Conservation (phyloP, 1,284 basidiomycete species). For the Testicularia cyperi region DNA sequence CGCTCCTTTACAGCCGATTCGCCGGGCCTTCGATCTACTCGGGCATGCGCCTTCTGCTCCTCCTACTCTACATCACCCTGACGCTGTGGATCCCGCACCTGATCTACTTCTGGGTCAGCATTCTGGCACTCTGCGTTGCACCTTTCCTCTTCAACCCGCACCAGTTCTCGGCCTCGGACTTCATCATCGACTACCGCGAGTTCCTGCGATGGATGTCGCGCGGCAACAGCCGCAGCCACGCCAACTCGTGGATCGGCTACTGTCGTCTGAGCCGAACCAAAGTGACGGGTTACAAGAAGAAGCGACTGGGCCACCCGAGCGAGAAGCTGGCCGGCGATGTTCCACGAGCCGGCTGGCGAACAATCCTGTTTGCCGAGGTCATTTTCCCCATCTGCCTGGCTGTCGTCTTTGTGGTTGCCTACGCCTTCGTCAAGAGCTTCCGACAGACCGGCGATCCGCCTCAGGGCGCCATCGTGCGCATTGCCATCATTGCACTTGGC, state of each 20-base stretch:
- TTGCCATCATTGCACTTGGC: conserved; percentile 87
- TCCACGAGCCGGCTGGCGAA: conserved; percentile 58
- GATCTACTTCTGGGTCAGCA: conserved; percentile 60
- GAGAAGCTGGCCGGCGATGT: conserved; percentile 59
- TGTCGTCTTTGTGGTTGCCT: conserved; percentile 58
- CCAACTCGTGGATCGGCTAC: conserved; percentile 61
- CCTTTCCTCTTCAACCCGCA: conserved; percentile 61
- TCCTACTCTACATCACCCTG: conserved; percentile 59
- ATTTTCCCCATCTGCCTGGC: conserved; percentile 54
- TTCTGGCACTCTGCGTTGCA: conserved; percentile 57
- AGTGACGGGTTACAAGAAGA: conserved; percentile 60
- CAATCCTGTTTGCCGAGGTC: conserved; percentile 56
- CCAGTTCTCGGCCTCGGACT: conserved; percentile 59
- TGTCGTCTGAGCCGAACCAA: conserved; percentile 59
- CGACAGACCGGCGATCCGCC: conserved; percentile 49
- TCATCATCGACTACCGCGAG: conserved; percentile 60
- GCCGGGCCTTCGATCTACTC: conserved; percentile 60
- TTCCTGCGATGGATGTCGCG: conserved; percentile 60
- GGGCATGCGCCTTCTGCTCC: conserved; percentile 55
- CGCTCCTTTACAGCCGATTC: conserved; percentile 58
- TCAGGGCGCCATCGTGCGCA: conserved; percentile 78
- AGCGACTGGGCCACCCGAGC: conserved; percentile 60
- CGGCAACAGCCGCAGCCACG: conserved; percentile 59
- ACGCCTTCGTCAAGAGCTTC: conserved; percentile 60
- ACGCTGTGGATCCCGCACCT: conserved; percentile 60